Base-by-base conservation (phyloP, 1,284 basidiomycete species). In the Vanrija pseudolonga region DNA sequence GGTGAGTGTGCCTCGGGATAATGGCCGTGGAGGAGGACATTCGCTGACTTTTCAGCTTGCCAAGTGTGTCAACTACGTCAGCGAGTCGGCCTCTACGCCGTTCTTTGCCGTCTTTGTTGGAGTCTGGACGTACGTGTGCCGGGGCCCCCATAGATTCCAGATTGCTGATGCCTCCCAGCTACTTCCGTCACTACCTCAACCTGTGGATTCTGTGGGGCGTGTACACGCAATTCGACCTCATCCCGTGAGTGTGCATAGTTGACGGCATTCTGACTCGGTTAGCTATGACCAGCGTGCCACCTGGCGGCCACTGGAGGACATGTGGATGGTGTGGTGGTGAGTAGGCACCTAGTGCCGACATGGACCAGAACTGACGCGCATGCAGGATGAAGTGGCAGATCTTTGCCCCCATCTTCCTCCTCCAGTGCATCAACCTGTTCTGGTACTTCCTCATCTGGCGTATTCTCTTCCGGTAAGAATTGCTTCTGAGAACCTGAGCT, bases 171-270 rank as follows among this genome's bases (percentile, higher is more conserved):
- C 22, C 3, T 9, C 45, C 20, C 67, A 94, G 90, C 4, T 98
- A 98, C 76, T 92, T 96, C 83, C 89, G 96, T 1, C 94, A 97
- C 73, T 97, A 89, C 72, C 80, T 96, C 32, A 98, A 97, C 73
- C 74, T 95, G 41, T 78, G 80, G 48, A 96, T 98, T 20, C 82
- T 98, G 24, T 88, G 83, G 79, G 93, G 90, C 1, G 88, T 97
- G 1, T 94, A 86, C 85, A 79, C 72, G 32, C 83, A 98, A 68
- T 91, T 85, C 59, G 82, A 89, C 53, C 76, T 88, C 15, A 81
- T 91, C 55, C 90, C 89, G 88, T 91, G 68, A 55, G 89, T 62
- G 19, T 11, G 37, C 1, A 19, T 2, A 3, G 17, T 40, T 19
- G 39, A 6, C n/a, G n/a, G 32, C 12, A n/a, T 4, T 36, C 18